Base-by-base conservation (phyloP, 495 filamentous ascomycete species). In the Aspergillus baeticus region DNA sequence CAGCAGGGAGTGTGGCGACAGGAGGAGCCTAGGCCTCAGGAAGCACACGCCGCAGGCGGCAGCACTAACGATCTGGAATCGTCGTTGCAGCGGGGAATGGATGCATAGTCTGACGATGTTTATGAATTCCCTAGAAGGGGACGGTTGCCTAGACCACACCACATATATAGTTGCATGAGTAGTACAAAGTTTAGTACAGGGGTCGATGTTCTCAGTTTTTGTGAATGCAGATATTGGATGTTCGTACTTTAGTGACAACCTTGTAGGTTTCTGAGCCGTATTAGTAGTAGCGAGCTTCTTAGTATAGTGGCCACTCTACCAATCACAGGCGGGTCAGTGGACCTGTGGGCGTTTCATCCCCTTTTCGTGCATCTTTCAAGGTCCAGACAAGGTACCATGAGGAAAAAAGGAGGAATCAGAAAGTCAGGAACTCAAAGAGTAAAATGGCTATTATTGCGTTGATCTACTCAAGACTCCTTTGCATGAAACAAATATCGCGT, bases 1-100 rank as follows among this genome's bases (percentile, higher is more conserved):
- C 85, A 86, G 48, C 80, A 83, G 49, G 75, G 78, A 23, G 81
- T 84, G 60, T 92, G 91, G 88, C 82, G 78, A n/a, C 76, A 79
- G 39, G 92, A 96, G 65, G 90, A 96, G 49, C 92, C 92, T 21
- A 81, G 91, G 59, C 92, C 92, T 20, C 91, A 96, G 71, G 92
- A 96, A 72, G 86, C 83, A 59, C 58, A 55, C 63, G 77, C 72
- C 71, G 75, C 68, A 68, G 68, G 67, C 76, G 72, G 78, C 55
- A 70, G 73, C 60, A 67, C 64, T 48, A 77, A 77, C 58, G 86
- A 86, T 39, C 78, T 97, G 62, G 93, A 97, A 76, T 85, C 89
- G 57, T 94, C 96, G 62, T 76, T 97, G 63, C 86, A 90, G 63
- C 85, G 87, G 51, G 89, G 90, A 33, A 81, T 92, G 75, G 90